These are phyloP conservation scores for Colletotrichum brevisporum DNA, from an alignment of 2,329 filamentous ascomycete genomes.

Conservation along the genomic window DNA sequence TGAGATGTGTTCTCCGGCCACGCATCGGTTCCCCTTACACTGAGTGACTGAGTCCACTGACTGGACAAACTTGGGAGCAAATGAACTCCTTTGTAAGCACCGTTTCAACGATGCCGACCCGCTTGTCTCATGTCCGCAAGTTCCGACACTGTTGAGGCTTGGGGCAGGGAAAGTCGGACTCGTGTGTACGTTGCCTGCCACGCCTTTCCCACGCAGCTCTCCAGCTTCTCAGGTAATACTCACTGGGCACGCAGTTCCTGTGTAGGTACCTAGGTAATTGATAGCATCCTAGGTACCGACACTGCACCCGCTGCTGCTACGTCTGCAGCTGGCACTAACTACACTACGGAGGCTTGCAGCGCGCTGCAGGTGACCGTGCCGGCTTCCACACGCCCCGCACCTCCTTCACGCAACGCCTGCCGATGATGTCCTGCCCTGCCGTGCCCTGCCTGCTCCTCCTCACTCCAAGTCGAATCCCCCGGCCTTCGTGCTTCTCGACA, in stretches of 20 bases:
- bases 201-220: background rate
- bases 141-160: constrained; percentile 30
- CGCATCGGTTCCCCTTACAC: too few species aligned
- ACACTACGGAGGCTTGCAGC: constrained; percentile 26
- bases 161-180: constrained; percentile 16
- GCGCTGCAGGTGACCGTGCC: constrained; percentile 37
- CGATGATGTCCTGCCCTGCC: background rate
- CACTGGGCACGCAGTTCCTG: background rate
- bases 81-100: constrained; percentile 3
- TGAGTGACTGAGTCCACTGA: too few species aligned
- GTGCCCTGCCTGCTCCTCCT: constrained; percentile 2
- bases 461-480: background rate
- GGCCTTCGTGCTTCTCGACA: background rate
- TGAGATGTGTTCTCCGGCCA: too few species aligned
- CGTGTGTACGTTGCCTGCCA: background rate
- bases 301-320: background rate
- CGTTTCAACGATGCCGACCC: constrained; percentile 22
- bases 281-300: background rate
- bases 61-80: too few species aligned
- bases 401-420: constrained; percentile 18
- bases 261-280: too few species aligned
- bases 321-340: constrained; percentile 17
- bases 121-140: constrained; percentile 34
- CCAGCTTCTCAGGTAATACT: background rate
- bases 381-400: constrained; percentile 24